phyloP scores from a whole-genome alignment of 352 stramenopile genomes.

The Phytophthora kernoviae region DNA sequence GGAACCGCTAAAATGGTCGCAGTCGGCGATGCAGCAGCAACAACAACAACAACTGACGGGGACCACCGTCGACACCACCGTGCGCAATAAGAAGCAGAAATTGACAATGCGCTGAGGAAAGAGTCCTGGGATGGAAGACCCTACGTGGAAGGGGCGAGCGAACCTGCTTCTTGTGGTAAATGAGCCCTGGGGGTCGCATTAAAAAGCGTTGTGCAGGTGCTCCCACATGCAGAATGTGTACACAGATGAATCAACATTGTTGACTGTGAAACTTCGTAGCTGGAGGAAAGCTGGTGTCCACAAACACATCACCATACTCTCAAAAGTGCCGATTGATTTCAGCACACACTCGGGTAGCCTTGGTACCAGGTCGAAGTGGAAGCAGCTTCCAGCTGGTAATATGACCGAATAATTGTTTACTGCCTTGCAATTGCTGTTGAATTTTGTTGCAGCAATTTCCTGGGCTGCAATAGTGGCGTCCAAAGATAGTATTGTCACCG shows the following conservation, averaged over 20 bases:
- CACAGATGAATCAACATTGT: not conserved
- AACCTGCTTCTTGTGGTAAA: not conserved
- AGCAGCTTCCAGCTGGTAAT: slow-evolving; percentile 20
- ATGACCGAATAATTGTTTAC: slow-evolving; percentile 15
- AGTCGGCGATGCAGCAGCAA: not conserved
- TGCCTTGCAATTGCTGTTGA: slow-evolving; percentile 11
- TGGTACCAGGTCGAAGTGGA: slow-evolving; percentile 5
- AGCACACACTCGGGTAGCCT: slow-evolving; percentile 16
- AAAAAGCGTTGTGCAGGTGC: slow-evolving; percentile 26
- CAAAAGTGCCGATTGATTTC: slow-evolving; percentile 51
- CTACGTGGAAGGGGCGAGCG: slow-evolving; percentile 23
- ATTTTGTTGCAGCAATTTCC: slow-evolving; percentile 5
- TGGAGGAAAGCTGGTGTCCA: slow-evolving; percentile 41
- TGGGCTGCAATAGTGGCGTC: slow-evolving; percentile 11
- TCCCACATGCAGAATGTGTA: slow-evolving; percentile 36
- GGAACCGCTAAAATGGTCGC: slow-evolving; percentile 15
- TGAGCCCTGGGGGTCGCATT: slow-evolving; percentile 1
- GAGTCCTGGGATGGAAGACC: slow-evolving; percentile 38
- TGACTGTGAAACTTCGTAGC: slow-evolving; percentile 14
- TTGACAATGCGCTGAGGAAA: slow-evolving; percentile 36
- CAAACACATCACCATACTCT: slow-evolving; percentile 20
- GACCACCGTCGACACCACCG: slow-evolving; percentile 33
- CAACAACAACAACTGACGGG: slow-evolving; percentile 10
- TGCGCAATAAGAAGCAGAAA: slow-evolving; percentile 22
- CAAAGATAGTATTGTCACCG: slow-evolving; percentile 14